Evolutionary conservation across 2,329 filamentous ascomycete genomes (phyloP).

Genomic region (Aspergillus glaucus): DNA sequence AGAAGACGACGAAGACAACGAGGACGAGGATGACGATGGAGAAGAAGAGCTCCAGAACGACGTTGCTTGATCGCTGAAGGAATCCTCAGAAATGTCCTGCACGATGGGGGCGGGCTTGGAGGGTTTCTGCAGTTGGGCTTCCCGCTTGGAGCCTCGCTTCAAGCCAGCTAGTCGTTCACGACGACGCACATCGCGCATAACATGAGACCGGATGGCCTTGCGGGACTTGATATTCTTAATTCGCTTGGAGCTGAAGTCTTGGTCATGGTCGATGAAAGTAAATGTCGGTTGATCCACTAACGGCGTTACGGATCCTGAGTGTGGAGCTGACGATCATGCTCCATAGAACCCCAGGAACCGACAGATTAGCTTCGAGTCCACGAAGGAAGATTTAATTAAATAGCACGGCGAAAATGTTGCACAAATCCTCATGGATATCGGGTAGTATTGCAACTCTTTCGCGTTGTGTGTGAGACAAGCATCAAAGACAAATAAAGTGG

Average conservation of each 20-base stretch:
- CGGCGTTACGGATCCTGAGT: constrained; percentile 13
- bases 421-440: background rate
- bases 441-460: background rate
- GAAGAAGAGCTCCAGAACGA: constrained; percentile 8
- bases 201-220: constrained; percentile 38
- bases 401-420: background rate
- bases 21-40: constrained; percentile 5
- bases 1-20: too few relatives aligned
- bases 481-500: background rate
- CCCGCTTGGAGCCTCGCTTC: constrained; percentile 29
- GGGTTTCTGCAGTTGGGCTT: constrained; percentile 4
- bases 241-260: constrained; percentile 32
- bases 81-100: constrained; percentile 3
- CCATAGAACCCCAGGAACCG: background rate
- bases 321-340: constrained; percentile 7
- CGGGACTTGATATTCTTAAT: constrained; percentile 35
- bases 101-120: constrained; percentile 5
- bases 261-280: constrained; percentile 38
- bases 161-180: constrained; percentile 34
- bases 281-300: constrained; percentile 27
- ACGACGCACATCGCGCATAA: constrained; percentile 38
- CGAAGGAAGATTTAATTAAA: background rate
- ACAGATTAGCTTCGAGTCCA: background rate
- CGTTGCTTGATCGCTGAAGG: constrained; percentile 9
- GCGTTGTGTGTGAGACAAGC: background rate